Evolutionary conservation across 208 protist genomes (phyloP), one percentile per base, ranked within the genome.

Genomic region (Wallacemonas sp.): DNA sequence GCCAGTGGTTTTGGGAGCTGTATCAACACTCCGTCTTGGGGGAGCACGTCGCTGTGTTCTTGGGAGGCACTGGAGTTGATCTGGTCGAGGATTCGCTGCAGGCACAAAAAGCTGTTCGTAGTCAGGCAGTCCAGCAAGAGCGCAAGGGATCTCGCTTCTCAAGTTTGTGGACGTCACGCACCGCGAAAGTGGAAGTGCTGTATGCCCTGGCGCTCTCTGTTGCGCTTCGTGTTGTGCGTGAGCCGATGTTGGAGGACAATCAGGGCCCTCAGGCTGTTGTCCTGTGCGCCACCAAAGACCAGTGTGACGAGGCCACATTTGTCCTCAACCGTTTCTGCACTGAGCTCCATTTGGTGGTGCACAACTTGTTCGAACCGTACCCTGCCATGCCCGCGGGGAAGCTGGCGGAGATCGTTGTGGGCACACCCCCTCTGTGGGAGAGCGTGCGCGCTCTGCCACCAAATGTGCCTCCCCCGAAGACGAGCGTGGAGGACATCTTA

Each of bases 321-420:
- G 59, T 77, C 22, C 52, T 90, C 15, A 77, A 83, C 63, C 63
- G 67, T 15, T 81, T 88, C 52, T 77, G 76, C 63, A 12, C 59
- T 3, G 74, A 73, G 29, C 68, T 93, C 58, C 83, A 93, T 63
- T 66, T 93, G n/a, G 66, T 93, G 1, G 81, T 85, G 45, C 87
- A 93, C 74, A 93, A 93, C 30, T 60, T 93, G 52, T 93, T 89
- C 68, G 87, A 84, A 10, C 73, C 66, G 12, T 87, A 81, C 34
- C 87, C 87, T 30, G 66, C 81, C 5, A 83, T 89, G 41, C 81
- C 87, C 10, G 39, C 45, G 15, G 73, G 65, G 19, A 85, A 79
- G 66, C 76, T 71, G 15, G 83, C 87, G 0, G 87, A 93, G 48
- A 71, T 93, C 39, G 87, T 93, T n/a, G 79, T 93, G 2, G 87